A percentile compares a stretch with the other conserved stretches of the same genome.
These are phyloP conservation scores for Entoloma clypeatum DNA, from an alignment of 1,284 basidiomycete species.

Conservation along the genomic window DNA sequence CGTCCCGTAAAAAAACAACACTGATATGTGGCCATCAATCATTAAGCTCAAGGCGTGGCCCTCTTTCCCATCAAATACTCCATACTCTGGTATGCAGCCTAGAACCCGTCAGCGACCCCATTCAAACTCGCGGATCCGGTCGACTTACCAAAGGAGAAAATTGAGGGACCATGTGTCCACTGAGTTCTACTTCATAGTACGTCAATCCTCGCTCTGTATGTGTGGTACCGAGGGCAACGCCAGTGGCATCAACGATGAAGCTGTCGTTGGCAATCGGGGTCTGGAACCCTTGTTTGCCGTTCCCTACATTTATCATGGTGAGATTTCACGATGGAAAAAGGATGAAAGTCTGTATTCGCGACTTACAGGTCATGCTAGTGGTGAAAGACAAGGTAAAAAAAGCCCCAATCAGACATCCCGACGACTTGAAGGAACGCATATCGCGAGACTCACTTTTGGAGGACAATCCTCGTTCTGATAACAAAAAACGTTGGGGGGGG, in stretches of 20 bases:
- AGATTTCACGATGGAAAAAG: not conserved
- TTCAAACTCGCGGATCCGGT: not conserved
- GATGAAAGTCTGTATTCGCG: too few relatives aligned
- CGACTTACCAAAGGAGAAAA: slow-evolving; percentile 59
- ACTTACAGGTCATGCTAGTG: slow-evolving; percentile 64
- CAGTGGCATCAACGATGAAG: slow-evolving; percentile 66
- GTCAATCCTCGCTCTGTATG: slow-evolving; percentile 67
- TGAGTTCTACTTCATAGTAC: slow-evolving; percentile 59
- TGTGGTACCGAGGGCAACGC: slow-evolving; percentile 57
- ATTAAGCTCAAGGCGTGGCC: slow-evolving; percentile 33
- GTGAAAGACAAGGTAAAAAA: slow-evolving; percentile 1
- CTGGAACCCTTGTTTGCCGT: slow-evolving; percentile 68
- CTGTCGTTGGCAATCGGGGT: slow-evolving; percentile 59
- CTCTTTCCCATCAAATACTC: slow-evolving; percentile 67
- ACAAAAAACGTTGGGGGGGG: not conserved
- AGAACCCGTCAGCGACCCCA: slow-evolving; percentile 3
- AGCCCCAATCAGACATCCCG: not conserved
- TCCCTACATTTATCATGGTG: slow-evolving; percentile 38
- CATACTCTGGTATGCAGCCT: slow-evolving; percentile 71
- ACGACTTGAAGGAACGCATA: too few relatives aligned
- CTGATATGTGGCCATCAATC: too few relatives aligned
- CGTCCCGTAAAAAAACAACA: too few relatives aligned
- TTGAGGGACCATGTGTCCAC: slow-evolving; percentile 72
- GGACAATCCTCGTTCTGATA: slow-evolving; percentile 53
- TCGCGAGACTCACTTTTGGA: slow-evolving; percentile 58